phyloP scores from a whole-genome alignment of 192 early-diverging fungal genomes.

The Dissophora globulifera region DNA sequence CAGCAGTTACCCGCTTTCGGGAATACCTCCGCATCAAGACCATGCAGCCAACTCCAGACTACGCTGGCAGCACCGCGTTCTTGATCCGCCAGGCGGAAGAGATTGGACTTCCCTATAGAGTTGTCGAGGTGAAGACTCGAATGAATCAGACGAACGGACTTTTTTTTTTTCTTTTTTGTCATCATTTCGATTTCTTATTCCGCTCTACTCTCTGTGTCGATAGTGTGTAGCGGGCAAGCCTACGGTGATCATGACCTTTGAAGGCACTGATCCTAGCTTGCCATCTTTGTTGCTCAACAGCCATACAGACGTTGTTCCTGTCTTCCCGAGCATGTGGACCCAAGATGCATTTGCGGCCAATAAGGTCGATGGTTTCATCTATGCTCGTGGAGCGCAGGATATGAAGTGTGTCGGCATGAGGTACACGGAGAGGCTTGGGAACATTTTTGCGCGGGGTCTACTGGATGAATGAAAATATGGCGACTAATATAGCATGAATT shows the following conservation, averaged over 20 bases:
- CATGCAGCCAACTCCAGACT: conserved; percentile 87
- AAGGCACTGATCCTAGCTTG: conserved; percentile 65
- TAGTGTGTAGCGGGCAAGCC: conserved; percentile 75
- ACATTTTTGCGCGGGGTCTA: too few relatives aligned
- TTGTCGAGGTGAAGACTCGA: conserved; percentile 58
- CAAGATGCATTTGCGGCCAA: conserved; percentile 80
- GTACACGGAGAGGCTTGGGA: too few relatives aligned
- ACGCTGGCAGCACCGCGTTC: conserved; percentile 68
- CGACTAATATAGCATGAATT: too few relatives aligned
- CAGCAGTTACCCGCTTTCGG: conserved; percentile 75
- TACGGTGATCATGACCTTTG: conserved; percentile 77
- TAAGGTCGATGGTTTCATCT: conserved; percentile 72
- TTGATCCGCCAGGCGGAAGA: conserved; percentile 75
- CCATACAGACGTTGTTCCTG: conserved; percentile 93
- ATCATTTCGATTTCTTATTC: too few relatives aligned
- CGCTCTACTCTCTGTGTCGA: not conserved
- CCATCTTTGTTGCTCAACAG: conserved; percentile 82
- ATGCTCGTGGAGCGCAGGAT: conserved; percentile 88
- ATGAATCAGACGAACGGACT: too few relatives aligned
- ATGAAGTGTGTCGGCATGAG: conserved; percentile 91
- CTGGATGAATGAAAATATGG: too few relatives aligned
- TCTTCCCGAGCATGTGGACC: conserved; percentile 79
- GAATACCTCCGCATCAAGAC: conserved; percentile 89
- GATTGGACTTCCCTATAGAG: conserved; percentile 67
- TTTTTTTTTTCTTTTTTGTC: too few relatives aligned